Base-by-base conservation (phyloP, 2,329 filamentous ascomycete species). In the Neopestalotiopsis sp. region DNA sequence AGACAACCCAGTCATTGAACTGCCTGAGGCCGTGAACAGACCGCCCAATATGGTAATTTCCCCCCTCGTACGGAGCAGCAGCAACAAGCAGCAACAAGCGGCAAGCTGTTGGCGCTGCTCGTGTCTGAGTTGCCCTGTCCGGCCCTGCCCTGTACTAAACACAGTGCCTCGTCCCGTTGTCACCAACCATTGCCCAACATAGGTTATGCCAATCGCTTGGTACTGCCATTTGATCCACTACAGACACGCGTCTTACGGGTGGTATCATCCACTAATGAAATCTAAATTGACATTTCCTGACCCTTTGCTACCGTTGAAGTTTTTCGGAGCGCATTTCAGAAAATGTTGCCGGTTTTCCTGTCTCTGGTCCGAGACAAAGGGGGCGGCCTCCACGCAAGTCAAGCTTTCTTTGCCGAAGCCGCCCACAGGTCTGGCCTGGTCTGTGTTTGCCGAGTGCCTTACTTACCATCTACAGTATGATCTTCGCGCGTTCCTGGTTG, bases 161-260 rank as follows among this genome's bases (percentile, higher is more conserved):
- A 40, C 59, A 62, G 24, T 66, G 42, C 34, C 24, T 30, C 28
- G 28, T 66, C 13, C n/a, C 45, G 52, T 45, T 56, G 62, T 66
- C 42, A 20, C 32, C 63, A 34, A 10, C 30, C 49, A 34, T 17
- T 40, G 30, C 14, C 63, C 34, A 56, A 28, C 45, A 66, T 14
- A 34, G 7, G 24, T 32, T 20, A n/a, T 12, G 24, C 42, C 24
- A 60, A 34, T 59, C 40, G 20, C 34, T 52, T 34, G 56, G 52
- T 17, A 56, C 34, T 49, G 58, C 40, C 52, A 30, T 13, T 28
- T 42, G 52, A 59, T 60, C 65, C 65, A 67, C 65, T 24, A 45
- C 52, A 24, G 65, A 67, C 65, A 67, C 65, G 65, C 65, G 65
- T 67, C 65, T 67, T 60, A 45, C 65, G 64, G 45, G 42, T 58